Evolutionary conservation across 805 yeast genomes (phyloP).

Genomic region (Nakazawaea siamensis): DNA sequence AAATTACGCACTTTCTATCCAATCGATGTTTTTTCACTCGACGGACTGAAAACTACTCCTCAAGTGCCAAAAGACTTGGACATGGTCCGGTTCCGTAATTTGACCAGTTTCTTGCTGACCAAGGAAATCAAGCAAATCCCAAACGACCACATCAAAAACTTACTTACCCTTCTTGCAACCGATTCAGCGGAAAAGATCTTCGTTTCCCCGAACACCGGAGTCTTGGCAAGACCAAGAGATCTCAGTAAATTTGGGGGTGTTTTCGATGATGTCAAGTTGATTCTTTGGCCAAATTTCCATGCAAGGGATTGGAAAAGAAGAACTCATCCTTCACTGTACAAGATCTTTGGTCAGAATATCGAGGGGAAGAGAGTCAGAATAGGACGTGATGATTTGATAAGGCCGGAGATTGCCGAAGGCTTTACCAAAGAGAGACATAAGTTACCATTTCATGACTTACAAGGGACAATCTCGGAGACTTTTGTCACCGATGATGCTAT

Average conservation of each 20-base stretch:
- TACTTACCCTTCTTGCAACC: neutral
- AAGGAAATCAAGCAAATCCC: no score
- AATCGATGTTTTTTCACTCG: no score
- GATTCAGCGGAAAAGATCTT: neutral
- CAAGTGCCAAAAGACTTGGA: no score
- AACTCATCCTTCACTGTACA: constrained; percentile 6
- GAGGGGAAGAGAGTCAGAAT: neutral
- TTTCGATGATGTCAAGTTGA: neutral
- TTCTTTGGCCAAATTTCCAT: constrained; percentile 1
- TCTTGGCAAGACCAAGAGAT: neutral
- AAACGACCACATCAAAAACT: neutral
- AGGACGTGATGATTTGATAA: constrained; percentile 1
- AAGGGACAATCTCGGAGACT: constrained; percentile 4
- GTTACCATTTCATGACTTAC: constrained; percentile 2
- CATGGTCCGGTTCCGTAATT: no score
- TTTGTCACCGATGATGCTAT: neutral
- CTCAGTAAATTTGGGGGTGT: neutral
- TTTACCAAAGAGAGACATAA: neutral
- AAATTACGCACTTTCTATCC: no score
- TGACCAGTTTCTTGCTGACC: no score
- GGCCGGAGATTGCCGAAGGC: neutral
- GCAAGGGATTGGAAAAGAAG: neutral
- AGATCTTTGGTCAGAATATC: neutral
- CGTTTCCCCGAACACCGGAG: neutral
- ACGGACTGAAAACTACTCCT: no score